phyloP scores from a whole-genome alignment of 2,329 filamentous ascomycete species.

The Penicillium sp. region DNA sequence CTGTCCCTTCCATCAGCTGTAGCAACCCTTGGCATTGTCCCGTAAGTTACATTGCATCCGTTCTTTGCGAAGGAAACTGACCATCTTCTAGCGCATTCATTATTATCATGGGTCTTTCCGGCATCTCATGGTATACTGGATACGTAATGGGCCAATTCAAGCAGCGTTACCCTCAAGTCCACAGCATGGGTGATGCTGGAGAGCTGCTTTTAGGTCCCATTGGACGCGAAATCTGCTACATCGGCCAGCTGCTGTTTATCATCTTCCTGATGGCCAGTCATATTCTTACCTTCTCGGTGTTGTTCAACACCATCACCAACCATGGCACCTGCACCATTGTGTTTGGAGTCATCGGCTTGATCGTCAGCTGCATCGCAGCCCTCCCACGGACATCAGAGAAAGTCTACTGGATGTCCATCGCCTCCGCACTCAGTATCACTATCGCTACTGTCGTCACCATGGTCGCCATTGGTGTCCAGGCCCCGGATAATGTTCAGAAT shows the following conservation, averaged over 20 bases:
- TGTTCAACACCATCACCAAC: constrained; percentile 59
- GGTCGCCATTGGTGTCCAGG: constrained; percentile 56
- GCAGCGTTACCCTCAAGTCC: constrained; percentile 53
- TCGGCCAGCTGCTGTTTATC: constrained; percentile 59
- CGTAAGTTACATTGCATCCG: constrained; percentile 31
- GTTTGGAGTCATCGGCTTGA: constrained; percentile 55
- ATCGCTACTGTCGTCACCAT: constrained; percentile 62
- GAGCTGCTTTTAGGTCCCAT: constrained; percentile 56
- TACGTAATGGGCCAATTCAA: constrained; percentile 58
- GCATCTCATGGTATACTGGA: constrained; percentile 56
- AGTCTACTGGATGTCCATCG: constrained; percentile 57
- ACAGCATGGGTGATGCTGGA: constrained; percentile 64
- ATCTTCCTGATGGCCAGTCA: constrained; percentile 66
- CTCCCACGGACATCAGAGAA: constrained; percentile 60
- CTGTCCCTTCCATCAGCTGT: constrained; percentile 53
- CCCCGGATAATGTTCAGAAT: constrained; percentile 38
- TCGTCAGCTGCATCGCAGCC: constrained; percentile 55
- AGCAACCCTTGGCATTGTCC: constrained; percentile 52
- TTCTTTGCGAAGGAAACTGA: constrained; percentile 1
- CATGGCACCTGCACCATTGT: constrained; percentile 60
- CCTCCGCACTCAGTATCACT: constrained; percentile 60
- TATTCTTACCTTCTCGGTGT: constrained; percentile 63
- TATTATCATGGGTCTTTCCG: constrained; percentile 50
- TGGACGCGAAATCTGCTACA: constrained; percentile 59
- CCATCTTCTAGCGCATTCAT: constrained; percentile 38